These are phyloP conservation scores for Helichrysum umbraculigerum DNA, from an alignment of 129 eudicot species.

Conservation along the genomic window DNA sequence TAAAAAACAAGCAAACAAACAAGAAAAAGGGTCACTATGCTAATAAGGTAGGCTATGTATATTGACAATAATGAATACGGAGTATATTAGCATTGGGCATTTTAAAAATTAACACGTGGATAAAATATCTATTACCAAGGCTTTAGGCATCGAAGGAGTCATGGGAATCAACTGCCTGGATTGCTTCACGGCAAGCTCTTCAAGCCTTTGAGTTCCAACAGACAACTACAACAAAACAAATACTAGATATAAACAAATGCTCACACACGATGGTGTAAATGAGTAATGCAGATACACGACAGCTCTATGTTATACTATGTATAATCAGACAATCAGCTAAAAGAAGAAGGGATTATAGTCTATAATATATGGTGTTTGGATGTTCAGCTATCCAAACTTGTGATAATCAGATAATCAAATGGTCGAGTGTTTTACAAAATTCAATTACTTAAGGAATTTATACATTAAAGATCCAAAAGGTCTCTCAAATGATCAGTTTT, in stretches of 20 bases:
- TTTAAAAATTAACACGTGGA: neutral
- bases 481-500: no score
- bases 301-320: no score
- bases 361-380: neutral
- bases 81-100: constrained; percentile 4
- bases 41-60: neutral
- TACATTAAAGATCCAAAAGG: neutral
- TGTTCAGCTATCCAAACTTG: neutral
- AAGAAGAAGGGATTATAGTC: neutral
- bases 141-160: constrained; percentile 76
- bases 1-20: neutral
- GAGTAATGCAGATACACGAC: no score
- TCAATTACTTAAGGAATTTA: neutral
- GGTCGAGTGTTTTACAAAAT: neutral
- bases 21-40: neutral
- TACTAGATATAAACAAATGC: constrained; percentile 9
- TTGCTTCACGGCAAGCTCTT: constrained; percentile 83
- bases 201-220: constrained; percentile 71
- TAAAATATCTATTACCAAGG: constrained; percentile 49
- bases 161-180: constrained; percentile 85
- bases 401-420: neutral
- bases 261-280: neutral
- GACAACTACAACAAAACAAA: constrained; percentile 43
- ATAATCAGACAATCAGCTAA: no score
- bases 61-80: neutral